These are phyloP conservation scores for Phylloporus sp. DNA, from an alignment of 768 basidiomycete species.

Conservation along the genomic window DNA sequence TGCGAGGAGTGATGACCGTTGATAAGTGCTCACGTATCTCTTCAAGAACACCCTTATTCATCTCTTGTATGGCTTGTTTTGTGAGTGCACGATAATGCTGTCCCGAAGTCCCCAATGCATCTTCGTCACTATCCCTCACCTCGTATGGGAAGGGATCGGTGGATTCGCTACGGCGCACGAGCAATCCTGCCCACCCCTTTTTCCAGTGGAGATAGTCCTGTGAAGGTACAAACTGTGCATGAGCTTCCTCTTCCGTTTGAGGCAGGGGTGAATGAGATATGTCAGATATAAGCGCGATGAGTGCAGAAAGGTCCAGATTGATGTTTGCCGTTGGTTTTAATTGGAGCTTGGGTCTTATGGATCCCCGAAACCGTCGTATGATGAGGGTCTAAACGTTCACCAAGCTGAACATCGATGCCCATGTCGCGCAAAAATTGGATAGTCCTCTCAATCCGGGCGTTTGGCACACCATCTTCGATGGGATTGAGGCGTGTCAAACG, in stretches of 20 bases:
- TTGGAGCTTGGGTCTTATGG: conserved; percentile 1
- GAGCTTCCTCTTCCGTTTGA: conserved; percentile 49
- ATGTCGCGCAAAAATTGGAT: conserved; percentile 52
- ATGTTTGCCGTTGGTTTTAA: conserved; percentile 54
- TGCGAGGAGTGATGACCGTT: neutral
- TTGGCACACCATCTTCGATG: conserved; percentile 29
- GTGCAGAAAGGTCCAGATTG: conserved; percentile 79
- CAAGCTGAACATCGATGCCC: conserved; percentile 66
- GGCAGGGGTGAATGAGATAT: conserved; percentile 75
- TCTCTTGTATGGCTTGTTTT: conserved; percentile 73
- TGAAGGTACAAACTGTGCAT: conserved; percentile 59
- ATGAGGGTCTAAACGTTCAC: conserved; percentile 42
- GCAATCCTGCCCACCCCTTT: conserved; percentile 21
- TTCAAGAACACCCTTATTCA: conserved; percentile 56
- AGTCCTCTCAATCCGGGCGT: conserved; percentile 60
- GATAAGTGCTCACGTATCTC: conserved; percentile 54
- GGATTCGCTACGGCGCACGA: conserved; percentile 4
- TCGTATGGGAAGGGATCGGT: conserved; percentile 10
- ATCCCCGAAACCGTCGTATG: neutral
- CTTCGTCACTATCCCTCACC: conserved; percentile 4
- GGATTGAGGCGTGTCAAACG: conserved; percentile 70
- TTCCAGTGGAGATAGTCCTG: conserved; percentile 62
- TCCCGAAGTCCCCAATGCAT: conserved; percentile 31
- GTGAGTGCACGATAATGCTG: conserved; percentile 69
- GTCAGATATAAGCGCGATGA: conserved; percentile 82